A percentile compares a stretch with the other conserved stretches of the same genome.
Conservation (phyloP, 176 grass and related monocot genomes). For the Carex littledalei region DNA sequence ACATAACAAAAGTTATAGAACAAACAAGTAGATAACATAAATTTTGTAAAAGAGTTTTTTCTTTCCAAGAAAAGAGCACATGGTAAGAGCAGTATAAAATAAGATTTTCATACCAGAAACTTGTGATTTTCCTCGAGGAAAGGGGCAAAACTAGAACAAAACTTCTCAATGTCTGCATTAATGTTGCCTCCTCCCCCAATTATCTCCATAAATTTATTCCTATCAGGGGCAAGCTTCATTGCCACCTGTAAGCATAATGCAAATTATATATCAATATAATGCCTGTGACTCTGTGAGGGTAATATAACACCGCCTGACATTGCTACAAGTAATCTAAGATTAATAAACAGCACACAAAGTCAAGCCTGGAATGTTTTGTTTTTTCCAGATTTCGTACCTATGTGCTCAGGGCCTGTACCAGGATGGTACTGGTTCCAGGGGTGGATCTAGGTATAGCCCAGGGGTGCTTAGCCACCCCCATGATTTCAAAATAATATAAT, state of each 20-base stretch:
- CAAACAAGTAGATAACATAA: not conserved
- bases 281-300: not conserved
- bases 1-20: not conserved
- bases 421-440: not conserved
- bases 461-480: too few relatives aligned
- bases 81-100: not conserved
- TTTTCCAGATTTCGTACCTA: not conserved
- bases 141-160: constrained; percentile 48
- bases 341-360: not conserved
- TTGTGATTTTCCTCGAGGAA: constrained; percentile 67
- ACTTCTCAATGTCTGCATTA: constrained; percentile 58
- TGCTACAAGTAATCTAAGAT: not conserved
- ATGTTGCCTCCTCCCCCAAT: constrained; percentile 59
- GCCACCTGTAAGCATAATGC: constrained; percentile 37
- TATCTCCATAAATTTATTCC: constrained; percentile 86
- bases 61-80: not conserved
- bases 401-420: not conserved
- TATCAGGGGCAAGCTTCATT: constrained; percentile 71
- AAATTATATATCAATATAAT: not conserved
- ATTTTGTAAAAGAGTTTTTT: not conserved
- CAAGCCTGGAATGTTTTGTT: not conserved
- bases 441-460: too few relatives aligned
- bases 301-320: not conserved
- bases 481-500: too few relatives aligned
- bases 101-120: constrained; percentile 49